Conservation (phyloP, 108 stramenopile species). For the Parietichytrium sp. region DNA sequence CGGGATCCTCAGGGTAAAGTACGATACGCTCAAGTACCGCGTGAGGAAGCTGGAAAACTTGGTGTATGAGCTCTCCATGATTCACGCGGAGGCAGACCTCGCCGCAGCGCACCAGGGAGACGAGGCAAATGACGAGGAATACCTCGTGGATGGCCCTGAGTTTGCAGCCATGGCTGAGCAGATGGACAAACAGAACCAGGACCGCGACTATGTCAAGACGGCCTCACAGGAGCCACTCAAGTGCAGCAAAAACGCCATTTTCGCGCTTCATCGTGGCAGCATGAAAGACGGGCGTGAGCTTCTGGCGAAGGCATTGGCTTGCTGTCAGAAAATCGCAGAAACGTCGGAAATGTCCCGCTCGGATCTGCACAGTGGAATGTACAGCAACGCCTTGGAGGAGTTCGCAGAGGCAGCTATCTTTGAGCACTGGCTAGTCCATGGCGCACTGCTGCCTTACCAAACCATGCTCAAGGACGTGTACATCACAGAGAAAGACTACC, state of each 20-base stretch:
- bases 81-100: background rate
- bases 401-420: constrained; percentile 90
- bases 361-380: constrained; percentile 65
- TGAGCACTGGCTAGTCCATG: constrained; percentile 72
- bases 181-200: constrained; percentile 60
- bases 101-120: background rate
- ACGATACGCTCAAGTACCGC: constrained; percentile 58
- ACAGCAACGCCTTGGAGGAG: constrained; percentile 79
- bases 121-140: background rate
- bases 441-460: constrained; percentile 53
- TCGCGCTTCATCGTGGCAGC: constrained; percentile 79
- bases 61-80: constrained; percentile 76
- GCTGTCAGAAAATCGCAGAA: constrained; percentile 57
- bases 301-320: constrained; percentile 28
- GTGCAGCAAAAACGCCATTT: constrained; percentile 85
- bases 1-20: background rate
- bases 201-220: constrained; percentile 83
- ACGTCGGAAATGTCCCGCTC: constrained; percentile 71
- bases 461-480: constrained; percentile 52
- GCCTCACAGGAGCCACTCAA: constrained; percentile 83
- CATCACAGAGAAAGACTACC: constrained; percentile 70
- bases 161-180: background rate
- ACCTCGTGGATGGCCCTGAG: background rate
- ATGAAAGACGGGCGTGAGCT: constrained; percentile 57
- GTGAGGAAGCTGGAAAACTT: constrained; percentile 77